These are phyloP conservation scores for Mortierella antarctica DNA, from an alignment of 192 early-diverging fungal genomes.

Conservation along the genomic window DNA sequence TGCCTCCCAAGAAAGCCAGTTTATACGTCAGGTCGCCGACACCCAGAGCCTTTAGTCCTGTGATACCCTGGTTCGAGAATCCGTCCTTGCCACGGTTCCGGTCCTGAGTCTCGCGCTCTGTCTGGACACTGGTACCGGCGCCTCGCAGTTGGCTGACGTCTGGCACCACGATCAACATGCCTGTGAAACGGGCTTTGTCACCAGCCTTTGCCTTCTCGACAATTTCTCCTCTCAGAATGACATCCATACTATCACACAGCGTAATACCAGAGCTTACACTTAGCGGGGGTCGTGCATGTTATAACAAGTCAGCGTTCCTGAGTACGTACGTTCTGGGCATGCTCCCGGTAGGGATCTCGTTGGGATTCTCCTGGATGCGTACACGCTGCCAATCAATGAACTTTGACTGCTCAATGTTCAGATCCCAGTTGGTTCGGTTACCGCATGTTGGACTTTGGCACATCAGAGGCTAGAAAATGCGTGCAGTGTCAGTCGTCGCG, in stretches of 20 bases:
- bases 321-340: constrained; percentile 91
- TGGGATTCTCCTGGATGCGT: constrained; percentile 94
- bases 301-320: background rate
- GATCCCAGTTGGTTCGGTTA: constrained; percentile 82
- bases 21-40: constrained; percentile 94
- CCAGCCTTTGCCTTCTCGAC: constrained; percentile 97
- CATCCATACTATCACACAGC: constrained; percentile 77
- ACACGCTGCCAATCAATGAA: constrained; percentile 99
- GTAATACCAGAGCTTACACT: background rate
- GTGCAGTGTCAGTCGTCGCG: background rate
- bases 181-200: constrained; percentile 90
- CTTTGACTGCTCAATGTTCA: constrained; percentile 84
- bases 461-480: constrained; percentile 71
- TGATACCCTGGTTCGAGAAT: constrained; percentile 78
- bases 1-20: constrained; percentile 88
- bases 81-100: constrained; percentile 63
- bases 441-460: constrained; percentile 87
- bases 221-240: constrained; percentile 91
- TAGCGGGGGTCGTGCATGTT: background rate
- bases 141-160: constrained; percentile 88
- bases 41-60: constrained; percentile 88
- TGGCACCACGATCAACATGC: constrained; percentile 91
- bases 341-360: constrained; percentile 95
- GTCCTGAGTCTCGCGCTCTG: constrained; percentile 49
- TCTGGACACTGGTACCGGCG: constrained; percentile 62